Conservation (phyloP, 176 grass and related monocot species). For the Cenchrus purpureus region DNA sequence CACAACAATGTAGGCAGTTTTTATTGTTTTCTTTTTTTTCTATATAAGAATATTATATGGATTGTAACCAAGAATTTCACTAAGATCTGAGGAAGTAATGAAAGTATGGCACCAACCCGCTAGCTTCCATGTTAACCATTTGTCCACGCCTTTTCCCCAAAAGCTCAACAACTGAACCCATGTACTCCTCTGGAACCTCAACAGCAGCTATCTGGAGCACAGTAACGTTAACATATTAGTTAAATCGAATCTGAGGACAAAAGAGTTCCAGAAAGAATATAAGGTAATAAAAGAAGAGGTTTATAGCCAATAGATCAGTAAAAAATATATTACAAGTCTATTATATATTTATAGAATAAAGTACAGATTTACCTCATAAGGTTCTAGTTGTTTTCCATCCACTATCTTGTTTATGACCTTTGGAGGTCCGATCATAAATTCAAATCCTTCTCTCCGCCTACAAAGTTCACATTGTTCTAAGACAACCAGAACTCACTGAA, state of each 20-base stretch:
- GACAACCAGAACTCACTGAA: constrained; percentile 27
- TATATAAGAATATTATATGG: neutral
- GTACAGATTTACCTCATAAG: constrained; percentile 75
- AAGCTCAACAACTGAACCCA: constrained; percentile 94
- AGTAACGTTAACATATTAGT: constrained; percentile 41
- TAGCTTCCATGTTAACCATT: constrained; percentile 95
- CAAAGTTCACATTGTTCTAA: constrained; percentile 35
- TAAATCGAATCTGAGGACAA: constrained; percentile 22
- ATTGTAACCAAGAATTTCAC: neutral
- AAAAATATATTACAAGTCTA: constrained; percentile 2
- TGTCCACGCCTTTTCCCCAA: constrained; percentile 89
- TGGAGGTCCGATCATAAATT: constrained; percentile 99
- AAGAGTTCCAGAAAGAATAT: constrained; percentile 38
- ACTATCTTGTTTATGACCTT: constrained; percentile 97
- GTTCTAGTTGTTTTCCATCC: constrained; percentile 75
- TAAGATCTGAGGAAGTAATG: constrained; percentile 17
- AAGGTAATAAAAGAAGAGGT: constrained; percentile 8
- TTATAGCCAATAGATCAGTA: constrained; percentile 8
- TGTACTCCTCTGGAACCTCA: constrained; percentile 87
- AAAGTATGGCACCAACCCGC: constrained; percentile 58
- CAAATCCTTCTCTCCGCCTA: constrained; percentile 98
- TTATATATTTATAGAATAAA: constrained; percentile 13
- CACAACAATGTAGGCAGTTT: neutral
- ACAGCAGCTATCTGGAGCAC: constrained; percentile 86
- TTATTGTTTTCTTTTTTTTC: neutral